These are phyloP conservation scores for Spergularia azorica DNA, from an alignment of 179 eudicot species.

Conservation along the genomic window DNA sequence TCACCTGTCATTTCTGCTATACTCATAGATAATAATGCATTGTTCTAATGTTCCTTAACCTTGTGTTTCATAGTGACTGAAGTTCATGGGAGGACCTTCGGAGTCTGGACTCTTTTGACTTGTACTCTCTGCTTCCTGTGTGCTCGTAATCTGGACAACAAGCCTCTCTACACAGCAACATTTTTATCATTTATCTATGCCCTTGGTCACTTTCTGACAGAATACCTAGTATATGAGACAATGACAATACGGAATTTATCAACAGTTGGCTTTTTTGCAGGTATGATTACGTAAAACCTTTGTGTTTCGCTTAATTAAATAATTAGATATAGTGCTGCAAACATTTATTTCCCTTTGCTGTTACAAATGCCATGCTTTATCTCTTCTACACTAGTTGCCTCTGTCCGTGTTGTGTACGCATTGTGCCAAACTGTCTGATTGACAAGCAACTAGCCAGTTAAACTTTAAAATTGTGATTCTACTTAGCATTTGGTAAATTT, in stretches of 20 bases:
- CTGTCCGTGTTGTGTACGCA: not conserved
- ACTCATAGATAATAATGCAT: not conserved
- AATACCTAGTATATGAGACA: conserved; percentile 75
- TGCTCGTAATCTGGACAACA: conserved; percentile 92
- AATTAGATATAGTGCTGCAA: not conserved
- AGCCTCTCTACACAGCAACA: conserved; percentile 85
- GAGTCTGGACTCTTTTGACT: conserved; percentile 95
- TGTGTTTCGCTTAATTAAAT: not conserved
- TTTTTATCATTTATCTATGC: conserved; percentile 85
- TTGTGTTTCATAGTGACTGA: conserved; percentile 69
- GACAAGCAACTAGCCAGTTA: not conserved
- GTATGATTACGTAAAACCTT: conserved; percentile 36
- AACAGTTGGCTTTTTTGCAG: conserved; percentile 95
- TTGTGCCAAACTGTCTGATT: not conserved
- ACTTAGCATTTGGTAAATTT: too few species aligned
- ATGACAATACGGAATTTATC: conserved; percentile 79
- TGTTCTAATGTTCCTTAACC: not conserved
- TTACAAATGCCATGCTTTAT: not conserved
- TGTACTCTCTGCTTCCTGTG: conserved; percentile 98
- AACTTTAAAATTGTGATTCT: not conserved
- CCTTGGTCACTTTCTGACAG: conserved; percentile 87
- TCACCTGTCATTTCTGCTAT: not conserved
- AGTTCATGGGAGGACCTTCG: conserved; percentile 98
- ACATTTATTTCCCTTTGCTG: not conserved
- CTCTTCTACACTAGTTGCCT: not conserved